phyloP scores from a whole-genome alignment of 352 stramenopile species.

The Lagenidium giganteum region DNA sequence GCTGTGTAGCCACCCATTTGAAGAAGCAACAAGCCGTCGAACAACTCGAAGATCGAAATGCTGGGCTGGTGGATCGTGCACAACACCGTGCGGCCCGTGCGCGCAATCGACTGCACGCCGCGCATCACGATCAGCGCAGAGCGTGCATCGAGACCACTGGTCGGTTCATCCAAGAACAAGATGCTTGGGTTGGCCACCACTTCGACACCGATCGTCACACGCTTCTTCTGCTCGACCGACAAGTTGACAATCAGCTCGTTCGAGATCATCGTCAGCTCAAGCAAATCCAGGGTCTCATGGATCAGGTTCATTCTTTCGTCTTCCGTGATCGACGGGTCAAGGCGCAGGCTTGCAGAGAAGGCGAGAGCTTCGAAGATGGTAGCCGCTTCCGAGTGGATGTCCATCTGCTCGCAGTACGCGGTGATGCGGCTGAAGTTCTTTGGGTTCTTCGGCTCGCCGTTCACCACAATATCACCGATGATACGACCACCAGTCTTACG shows the following conservation, averaged over 20 bases:
- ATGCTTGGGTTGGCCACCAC: slow-evolving; percentile 92
- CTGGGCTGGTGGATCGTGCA: slow-evolving; percentile 57
- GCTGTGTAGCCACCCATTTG: slow-evolving; percentile 48
- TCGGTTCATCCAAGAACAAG: slow-evolving; percentile 93
- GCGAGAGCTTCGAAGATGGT: slow-evolving; percentile 88
- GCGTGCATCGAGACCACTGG: slow-evolving; percentile 80
- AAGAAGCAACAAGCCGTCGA: slow-evolving; percentile 87
- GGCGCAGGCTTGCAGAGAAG: slow-evolving; percentile 87
- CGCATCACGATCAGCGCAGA: slow-evolving; percentile 86
- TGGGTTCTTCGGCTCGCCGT: slow-evolving; percentile 79
- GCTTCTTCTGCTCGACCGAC: slow-evolving; percentile 90
- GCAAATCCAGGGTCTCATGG: slow-evolving; percentile 43
- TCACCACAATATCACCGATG: slow-evolving; percentile 85
- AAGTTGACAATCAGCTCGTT: slow-evolving; percentile 56
- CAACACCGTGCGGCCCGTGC: slow-evolving; percentile 85
- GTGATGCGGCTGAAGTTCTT: slow-evolving; percentile 81
- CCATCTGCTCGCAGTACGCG: slow-evolving; percentile 89
- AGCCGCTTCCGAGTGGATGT: slow-evolving; percentile 64
- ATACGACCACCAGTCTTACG: slow-evolving; percentile 71
- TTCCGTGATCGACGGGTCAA: slow-evolving; percentile 41
- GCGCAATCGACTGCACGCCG: slow-evolving; percentile 77
- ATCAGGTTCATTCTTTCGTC: slow-evolving; percentile 47
- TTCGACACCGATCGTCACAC: slow-evolving; percentile 91
- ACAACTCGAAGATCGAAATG: slow-evolving; percentile 89
- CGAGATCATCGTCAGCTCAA: slow-evolving; percentile 39